phyloP scores from a whole-genome alignment of 176 grass and related monocot genomes.

The Panicum miliaceum region DNA sequence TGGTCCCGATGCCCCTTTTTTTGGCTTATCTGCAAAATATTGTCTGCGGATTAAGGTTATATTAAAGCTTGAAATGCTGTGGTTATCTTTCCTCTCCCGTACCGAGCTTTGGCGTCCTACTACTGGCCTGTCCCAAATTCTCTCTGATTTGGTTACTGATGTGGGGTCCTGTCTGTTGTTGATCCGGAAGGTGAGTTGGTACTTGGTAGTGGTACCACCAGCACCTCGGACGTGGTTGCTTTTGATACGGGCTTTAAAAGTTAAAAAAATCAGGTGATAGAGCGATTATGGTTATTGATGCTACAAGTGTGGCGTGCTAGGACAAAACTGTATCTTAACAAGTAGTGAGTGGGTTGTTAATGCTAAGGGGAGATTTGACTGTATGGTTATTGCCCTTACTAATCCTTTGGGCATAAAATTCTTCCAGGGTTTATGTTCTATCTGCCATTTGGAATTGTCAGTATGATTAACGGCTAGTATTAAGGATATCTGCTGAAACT shows the following conservation, averaged over 20 bases:
- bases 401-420: neutral
- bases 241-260: neutral
- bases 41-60: neutral
- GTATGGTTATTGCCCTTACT: neutral
- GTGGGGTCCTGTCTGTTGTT: conserved; percentile 6
- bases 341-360: neutral
- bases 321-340: neutral
- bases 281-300: neutral
- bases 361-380: neutral
- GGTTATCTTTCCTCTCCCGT: neutral
- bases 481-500: neutral
- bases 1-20: conserved; percentile 2
- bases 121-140: neutral
- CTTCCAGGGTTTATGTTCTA: neutral
- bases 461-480: neutral
- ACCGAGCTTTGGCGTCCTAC: neutral
- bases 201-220: neutral
- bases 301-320: neutral
- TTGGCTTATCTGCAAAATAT: conserved; percentile 24
- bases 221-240: neutral
- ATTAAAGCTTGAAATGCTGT: neutral
- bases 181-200: neutral
- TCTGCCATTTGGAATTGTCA: neutral
- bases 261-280: neutral
- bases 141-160: neutral